Conservation (phyloP, 192 early-diverging fungal species). For the Dissophora globulifera region DNA sequence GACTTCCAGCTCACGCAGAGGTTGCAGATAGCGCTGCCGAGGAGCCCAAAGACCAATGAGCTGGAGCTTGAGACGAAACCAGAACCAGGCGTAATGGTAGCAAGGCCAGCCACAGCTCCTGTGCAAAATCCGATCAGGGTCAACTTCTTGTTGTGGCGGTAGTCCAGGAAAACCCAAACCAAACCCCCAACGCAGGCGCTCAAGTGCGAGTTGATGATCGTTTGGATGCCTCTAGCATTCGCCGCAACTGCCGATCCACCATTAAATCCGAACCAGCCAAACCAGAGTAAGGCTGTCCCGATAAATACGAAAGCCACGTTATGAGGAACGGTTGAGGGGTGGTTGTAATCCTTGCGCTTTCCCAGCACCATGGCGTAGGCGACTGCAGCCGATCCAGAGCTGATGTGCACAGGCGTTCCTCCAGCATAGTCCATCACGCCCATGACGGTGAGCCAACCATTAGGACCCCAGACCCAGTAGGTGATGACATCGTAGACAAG, state of each 20-base stretch:
- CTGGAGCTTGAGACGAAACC: constrained; percentile 81
- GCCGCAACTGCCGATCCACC: constrained; percentile 79
- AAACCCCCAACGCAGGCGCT: constrained; percentile 76
- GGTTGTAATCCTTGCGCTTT: constrained; percentile 76
- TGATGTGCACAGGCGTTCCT: constrained; percentile 87
- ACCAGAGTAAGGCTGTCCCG: constrained; percentile 86
- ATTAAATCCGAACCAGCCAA: constrained; percentile 95
- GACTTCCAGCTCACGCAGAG: constrained; percentile 71
- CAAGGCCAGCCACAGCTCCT: constrained; percentile 90
- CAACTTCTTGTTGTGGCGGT: constrained; percentile 74
- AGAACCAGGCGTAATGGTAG: constrained; percentile 87
- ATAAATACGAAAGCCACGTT: constrained; percentile 87
- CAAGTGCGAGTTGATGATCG: constrained; percentile 79
- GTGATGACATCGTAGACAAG: constrained; percentile 80
- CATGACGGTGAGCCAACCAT: constrained; percentile 80
- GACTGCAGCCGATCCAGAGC: constrained; percentile 83
- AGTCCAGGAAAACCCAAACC: constrained; percentile 81
- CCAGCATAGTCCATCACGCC: constrained; percentile 90
- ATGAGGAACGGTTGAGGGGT: constrained; percentile 80
- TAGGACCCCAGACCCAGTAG: constrained; percentile 85
- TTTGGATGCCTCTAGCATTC: constrained; percentile 77
- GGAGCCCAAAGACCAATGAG: constrained; percentile 78
- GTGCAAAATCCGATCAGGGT: constrained; percentile 88
- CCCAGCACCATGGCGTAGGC: constrained; percentile 87
- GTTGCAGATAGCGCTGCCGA: constrained; percentile 75